Evolutionary conservation across 164 flowering plant species (phyloP).

Genomic region (Annona squamosa): DNA sequence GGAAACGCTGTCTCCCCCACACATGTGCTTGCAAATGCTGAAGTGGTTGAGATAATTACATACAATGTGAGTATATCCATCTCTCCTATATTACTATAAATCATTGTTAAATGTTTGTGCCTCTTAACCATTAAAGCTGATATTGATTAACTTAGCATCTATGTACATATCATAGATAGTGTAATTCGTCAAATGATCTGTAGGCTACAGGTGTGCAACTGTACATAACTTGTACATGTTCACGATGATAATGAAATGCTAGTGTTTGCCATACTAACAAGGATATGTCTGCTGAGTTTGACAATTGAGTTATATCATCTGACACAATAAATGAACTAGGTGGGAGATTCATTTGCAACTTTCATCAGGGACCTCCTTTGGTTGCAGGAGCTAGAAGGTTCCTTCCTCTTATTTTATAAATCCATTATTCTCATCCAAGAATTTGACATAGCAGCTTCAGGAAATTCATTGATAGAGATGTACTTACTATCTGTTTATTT

Average conservation of each 20-base stretch:
- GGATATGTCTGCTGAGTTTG: too few relatives aligned
- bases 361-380: background rate
- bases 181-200: too few relatives aligned
- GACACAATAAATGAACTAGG: background rate
- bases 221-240: too few relatives aligned
- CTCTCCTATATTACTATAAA: background rate
- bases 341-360: background rate
- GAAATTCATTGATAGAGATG: background rate
- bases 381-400: background rate
- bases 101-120: too few relatives aligned
- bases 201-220: too few relatives aligned
- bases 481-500: background rate
- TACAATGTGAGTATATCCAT: slow-evolving; percentile 58
- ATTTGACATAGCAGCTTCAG: background rate
- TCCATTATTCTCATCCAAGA: background rate
- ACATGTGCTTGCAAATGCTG: slow-evolving; percentile 93
- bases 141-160: too few relatives aligned
- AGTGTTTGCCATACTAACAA: too few relatives aligned
- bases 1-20: slow-evolving; percentile 85
- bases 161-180: too few relatives aligned
- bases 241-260: too few relatives aligned
- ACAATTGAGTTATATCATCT: too few relatives aligned
- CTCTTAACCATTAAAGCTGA: too few relatives aligned
- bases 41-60: slow-evolving; percentile 92
- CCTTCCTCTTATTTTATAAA: background rate